Conservation (phyloP, 2,329 filamentous ascomycete species). For the Knufia fluminis region DNA sequence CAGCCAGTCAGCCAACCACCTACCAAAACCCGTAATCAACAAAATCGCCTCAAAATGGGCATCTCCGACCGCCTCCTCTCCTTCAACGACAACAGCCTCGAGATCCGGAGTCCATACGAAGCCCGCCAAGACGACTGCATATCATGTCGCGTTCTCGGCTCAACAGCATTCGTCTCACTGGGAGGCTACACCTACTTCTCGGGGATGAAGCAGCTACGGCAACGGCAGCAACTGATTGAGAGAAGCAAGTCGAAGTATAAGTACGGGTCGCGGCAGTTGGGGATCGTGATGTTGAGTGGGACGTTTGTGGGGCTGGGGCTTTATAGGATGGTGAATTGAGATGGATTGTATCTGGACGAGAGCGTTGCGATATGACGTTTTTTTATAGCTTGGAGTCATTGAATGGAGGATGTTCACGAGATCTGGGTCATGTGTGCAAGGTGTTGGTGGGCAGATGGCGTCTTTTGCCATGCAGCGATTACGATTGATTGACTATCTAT, state of each 20-base stretch:
- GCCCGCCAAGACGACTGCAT: constrained; percentile 52
- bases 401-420: background rate
- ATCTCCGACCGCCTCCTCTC: constrained; percentile 3
- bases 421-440: no score
- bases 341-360: background rate
- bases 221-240: constrained; percentile 53
- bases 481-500: constrained; percentile 1
- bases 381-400: background rate
- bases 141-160: constrained; percentile 62
- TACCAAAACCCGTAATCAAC: no score
- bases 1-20: no score
- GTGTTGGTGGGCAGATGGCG: background rate
- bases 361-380: background rate
- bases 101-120: constrained; percentile 7
- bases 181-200: constrained; percentile 70
- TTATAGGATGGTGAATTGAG: constrained; percentile 53
- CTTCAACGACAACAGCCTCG: background rate
- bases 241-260: constrained; percentile 62
- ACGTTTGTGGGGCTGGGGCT: constrained; percentile 61
- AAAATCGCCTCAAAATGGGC: no score
- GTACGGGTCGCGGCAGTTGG: constrained; percentile 59
- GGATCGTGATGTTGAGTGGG: constrained; percentile 59
- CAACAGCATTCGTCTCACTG: constrained; percentile 64
- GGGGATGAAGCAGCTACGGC: constrained; percentile 61
- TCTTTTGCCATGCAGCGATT: background rate